Evolutionary conservation across 495 filamentous ascomycete genomes (phyloP).

Genomic region (Penicillium angulare): DNA sequence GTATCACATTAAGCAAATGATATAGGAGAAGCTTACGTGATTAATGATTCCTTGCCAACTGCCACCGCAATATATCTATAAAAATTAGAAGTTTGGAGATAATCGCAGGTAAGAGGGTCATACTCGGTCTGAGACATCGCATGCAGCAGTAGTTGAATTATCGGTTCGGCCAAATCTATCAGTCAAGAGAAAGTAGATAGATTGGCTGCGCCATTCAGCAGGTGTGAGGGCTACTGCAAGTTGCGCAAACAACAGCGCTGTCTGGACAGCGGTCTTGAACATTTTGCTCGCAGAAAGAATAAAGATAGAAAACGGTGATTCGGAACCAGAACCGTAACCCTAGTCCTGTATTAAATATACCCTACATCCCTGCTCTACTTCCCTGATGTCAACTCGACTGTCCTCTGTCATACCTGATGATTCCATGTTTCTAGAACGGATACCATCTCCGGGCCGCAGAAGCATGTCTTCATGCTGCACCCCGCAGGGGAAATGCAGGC

Average conservation of each 20-base stretch:
- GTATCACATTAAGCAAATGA: background rate
- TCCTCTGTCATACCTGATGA: no score
- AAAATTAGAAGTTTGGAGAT: background rate
- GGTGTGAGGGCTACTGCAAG: constrained; percentile 31
- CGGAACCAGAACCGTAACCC: no score
- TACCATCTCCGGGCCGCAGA: no score
- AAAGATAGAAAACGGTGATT: no score
- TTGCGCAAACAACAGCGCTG: background rate
- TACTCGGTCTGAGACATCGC: constrained; percentile 43
- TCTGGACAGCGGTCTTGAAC: background rate
- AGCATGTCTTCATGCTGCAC: no score
- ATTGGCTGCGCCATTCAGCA: constrained; percentile 59
- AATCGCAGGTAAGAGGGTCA: background rate
- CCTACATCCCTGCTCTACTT: no score
- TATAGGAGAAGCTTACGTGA: constrained; percentile 39
- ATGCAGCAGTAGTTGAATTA: constrained; percentile 57
- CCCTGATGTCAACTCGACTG: no score
- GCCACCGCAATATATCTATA: constrained; percentile 67
- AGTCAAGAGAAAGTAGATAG: constrained; percentile 73
- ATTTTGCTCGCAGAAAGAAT: no score
- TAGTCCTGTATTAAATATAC: no score
- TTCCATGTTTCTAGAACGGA: no score
- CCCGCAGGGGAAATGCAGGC: no score
- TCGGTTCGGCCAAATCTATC: constrained; percentile 71
- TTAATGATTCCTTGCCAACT: constrained; percentile 71